Base-by-base conservation (phyloP, 768 basidiomycete species). In the Boletus reticuloceps region DNA sequence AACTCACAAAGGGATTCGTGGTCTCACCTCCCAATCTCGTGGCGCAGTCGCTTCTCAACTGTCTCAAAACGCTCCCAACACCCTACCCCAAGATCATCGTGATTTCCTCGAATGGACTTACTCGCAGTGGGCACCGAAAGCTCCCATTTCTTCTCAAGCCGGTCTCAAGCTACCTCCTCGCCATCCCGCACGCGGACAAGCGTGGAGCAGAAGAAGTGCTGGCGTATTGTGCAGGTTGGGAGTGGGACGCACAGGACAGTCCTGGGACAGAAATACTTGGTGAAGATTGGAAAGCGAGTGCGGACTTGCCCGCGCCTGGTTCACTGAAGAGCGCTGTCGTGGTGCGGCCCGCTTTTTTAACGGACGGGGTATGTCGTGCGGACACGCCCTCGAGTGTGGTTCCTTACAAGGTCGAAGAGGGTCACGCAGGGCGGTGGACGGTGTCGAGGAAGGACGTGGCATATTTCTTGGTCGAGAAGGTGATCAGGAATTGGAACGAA, bases 361-460 rank as follows among this genome's bases (percentile, higher is more conserved):
- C 80, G 1, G 81, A 86, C 56, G 85, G 86, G 0, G 72, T 74
- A 7, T 83, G 81, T 64, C 55, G 64, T 6, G 62, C 56, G 8
- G 67, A 69, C 25, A 62, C 39, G 5, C 72, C 73, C 45, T 41
- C 54, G 4, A 31, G 51, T 1, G 20, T 16, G 22, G 38, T 11
- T 14, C 63, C 75, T 0, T 87, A 86, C 65, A 62, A 72, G 20
- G 76, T 77, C 11, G 72, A 69, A 13, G 79, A 75, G 32, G 71
- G 65, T n/a, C 12, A 81, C 12, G 7, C 34, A 4, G 54, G 66
- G 13, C 73, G 72, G 5, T 88, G 76, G 63, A 79, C 78, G n/a
- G 64, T 89, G 5, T 84, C 85, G 37, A 76, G 86, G 62, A 75
- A 72, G 60, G 86, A 89, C 63, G 82, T 85, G 2, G 83, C 81